A percentile compares a stretch with the other conserved stretches of the same genome.
Evolutionary conservation across 495 filamentous ascomycete genomes (phyloP).

Genomic region (Talaromyces nanjingensis): DNA sequence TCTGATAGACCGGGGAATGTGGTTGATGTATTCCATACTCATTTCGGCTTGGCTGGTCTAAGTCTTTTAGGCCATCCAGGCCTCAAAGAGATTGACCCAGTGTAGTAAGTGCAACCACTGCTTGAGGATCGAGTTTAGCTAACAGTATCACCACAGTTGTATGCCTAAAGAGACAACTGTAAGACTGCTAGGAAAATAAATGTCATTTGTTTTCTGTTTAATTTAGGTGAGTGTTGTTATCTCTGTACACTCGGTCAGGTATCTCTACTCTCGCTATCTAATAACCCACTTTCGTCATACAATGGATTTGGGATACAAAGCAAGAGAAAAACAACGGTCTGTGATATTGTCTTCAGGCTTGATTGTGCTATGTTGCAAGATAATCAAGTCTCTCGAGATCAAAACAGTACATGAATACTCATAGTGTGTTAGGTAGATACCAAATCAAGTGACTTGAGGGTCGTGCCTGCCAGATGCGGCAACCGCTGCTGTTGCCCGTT

Average conservation of each 20-base stretch:
- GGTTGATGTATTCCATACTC: constrained; percentile 96
- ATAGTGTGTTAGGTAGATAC: not conserved
- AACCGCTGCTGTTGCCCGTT: not conserved
- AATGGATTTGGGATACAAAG: constrained; percentile 65
- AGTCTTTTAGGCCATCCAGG: constrained; percentile 74
- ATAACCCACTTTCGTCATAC: constrained; percentile 51
- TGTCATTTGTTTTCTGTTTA: not conserved
- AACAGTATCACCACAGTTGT: constrained; percentile 43
- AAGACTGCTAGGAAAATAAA: constrained; percentile 40
- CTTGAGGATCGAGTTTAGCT: not conserved
- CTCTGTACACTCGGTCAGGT: constrained; percentile 5
- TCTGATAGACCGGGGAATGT: constrained; percentile 87
- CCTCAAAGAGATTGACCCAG: constrained; percentile 73
- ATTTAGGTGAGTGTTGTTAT: not conserved
- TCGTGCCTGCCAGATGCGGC: not conserved
- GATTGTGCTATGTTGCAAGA: not conserved
- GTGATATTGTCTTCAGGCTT: not conserved
- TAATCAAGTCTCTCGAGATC: not conserved
- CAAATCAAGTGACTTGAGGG: constrained; percentile 3
- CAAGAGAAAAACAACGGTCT: constrained; percentile 48
- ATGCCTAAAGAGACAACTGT: constrained; percentile 63
- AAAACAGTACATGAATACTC: not conserved
- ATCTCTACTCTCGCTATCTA: constrained; percentile 62
- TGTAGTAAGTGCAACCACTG: constrained; percentile 56
- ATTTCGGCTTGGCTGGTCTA: constrained; percentile 82